phyloP scores from a whole-genome alignment of 177 flowering plant genomes.

The Telopea speciosissima region DNA sequence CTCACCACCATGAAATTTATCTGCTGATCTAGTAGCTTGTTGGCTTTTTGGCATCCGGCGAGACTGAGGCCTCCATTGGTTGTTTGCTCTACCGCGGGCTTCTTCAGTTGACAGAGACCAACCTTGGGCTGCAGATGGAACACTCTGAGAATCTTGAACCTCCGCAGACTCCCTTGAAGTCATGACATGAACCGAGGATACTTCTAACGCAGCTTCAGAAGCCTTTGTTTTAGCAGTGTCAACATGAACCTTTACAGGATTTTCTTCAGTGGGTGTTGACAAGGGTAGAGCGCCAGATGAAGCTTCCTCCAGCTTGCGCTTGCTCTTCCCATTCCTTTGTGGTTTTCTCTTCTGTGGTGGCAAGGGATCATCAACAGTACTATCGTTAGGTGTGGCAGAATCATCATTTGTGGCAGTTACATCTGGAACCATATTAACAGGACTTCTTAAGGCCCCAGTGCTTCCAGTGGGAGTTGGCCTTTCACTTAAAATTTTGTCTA shows the following conservation, averaged over 20 bases:
- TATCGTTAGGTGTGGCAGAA: conserved; percentile 17
- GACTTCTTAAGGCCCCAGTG: conserved; percentile 23
- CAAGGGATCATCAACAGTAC: conserved; percentile 25
- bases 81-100: conserved; percentile 31
- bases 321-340: conserved; percentile 50
- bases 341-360: conserved; percentile 47
- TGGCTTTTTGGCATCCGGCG: conserved; percentile 50
- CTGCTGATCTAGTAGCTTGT: conserved; percentile 37
- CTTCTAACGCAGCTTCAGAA: conserved; percentile 23
- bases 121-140: conserved; percentile 29
- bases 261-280: conserved; percentile 20
- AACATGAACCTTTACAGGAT: conserved; percentile 18
- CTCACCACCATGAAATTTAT: conserved; percentile 50
- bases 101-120: conserved; percentile 43
- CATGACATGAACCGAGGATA: conserved; percentile 14
- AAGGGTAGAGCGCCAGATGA: conserved; percentile 18
- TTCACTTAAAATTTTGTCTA: conserved; percentile 31
- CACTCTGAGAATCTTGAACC: conserved; percentile 18
- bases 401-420: conserved; percentile 23
- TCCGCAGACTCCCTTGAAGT: conserved; percentile 10
- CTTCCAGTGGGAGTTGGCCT: conserved; percentile 12
- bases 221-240: conserved; percentile 27
- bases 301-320: conserved; percentile 48
- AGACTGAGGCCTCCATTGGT: conserved; percentile 54
- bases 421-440: conserved; percentile 15